These are phyloP conservation scores for Neltuma alba DNA, from an alignment of 306 rosid species.

Conservation along the genomic window DNA sequence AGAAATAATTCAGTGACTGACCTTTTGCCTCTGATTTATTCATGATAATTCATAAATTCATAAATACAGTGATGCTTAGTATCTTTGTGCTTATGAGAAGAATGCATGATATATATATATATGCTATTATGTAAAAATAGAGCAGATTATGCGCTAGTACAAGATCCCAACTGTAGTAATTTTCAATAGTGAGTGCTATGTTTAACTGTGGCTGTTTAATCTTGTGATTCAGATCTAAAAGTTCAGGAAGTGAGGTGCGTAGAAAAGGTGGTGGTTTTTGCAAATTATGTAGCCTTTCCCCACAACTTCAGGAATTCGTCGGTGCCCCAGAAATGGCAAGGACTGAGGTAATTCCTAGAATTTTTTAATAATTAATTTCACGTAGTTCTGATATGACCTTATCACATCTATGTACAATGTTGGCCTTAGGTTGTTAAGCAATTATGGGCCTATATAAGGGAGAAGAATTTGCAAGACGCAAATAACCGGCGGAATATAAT, in stretches of 20 bases:
- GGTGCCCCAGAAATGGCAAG: constrained; percentile 79
- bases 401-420: constrained; percentile 27
- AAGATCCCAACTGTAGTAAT: constrained; percentile 15
- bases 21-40: not conserved
- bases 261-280: constrained; percentile 74
- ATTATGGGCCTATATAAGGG: constrained; percentile 68
- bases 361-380: constrained; percentile 25
- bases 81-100: not conserved
- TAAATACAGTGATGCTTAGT: not conserved
- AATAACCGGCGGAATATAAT: constrained; percentile 59
- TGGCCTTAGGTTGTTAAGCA: constrained; percentile 70
- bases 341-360: constrained; percentile 61
- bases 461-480: constrained; percentile 68
- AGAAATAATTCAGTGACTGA: not conserved
- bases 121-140: not conserved
- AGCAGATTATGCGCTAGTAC: constrained; percentile 3
- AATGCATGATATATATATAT: not conserved
- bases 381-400: constrained; percentile 29
- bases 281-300: constrained; percentile 71
- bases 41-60: not conserved
- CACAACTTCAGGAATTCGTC: constrained; percentile 65
- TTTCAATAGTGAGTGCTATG: constrained; percentile 30
- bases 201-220: constrained; percentile 34
- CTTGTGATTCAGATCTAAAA: constrained; percentile 55
- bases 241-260: constrained; percentile 54